Percentiles rank a stretch among this genome's conserved stretches.
Conservation (phyloP, 768 basidiomycete species). For the Mycena metata region DNA sequence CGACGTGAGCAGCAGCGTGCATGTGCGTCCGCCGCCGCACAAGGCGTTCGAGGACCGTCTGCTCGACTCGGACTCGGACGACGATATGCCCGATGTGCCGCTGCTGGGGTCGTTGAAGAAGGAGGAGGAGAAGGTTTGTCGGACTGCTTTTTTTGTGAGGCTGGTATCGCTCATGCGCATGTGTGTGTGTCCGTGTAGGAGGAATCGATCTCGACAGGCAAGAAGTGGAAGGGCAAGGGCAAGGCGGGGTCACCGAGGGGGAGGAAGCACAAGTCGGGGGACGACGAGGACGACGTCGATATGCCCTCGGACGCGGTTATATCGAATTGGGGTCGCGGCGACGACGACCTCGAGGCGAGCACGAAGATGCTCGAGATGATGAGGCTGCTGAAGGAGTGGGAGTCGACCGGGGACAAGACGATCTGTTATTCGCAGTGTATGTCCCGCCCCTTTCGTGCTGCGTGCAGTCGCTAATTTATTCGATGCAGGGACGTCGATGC, state of each 20-base stretch:
- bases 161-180: not conserved
- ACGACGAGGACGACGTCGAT: constrained; percentile 41
- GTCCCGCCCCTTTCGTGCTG: constrained; percentile 34
- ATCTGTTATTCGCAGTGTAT: constrained; percentile 80
- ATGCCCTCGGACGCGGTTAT: constrained; percentile 60
- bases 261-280: constrained; percentile 23
- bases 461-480: not conserved
- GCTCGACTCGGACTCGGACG: constrained; percentile 59
- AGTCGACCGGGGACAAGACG: constrained; percentile 73
- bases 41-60: constrained; percentile 45
- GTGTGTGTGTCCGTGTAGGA: constrained; percentile 12
- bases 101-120: constrained; percentile 52
- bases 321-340: constrained; percentile 69
- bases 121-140: constrained; percentile 50
- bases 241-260: constrained; percentile 37
- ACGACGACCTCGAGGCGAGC: constrained; percentile 74
- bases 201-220: constrained; percentile 23
- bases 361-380: constrained; percentile 77
- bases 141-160: too few species aligned
- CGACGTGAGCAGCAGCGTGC: constrained; percentile 43
- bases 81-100: constrained; percentile 64
- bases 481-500: constrained; percentile 77
- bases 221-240: constrained; percentile 42
- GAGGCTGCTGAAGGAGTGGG: constrained; percentile 70
- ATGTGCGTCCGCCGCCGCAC: constrained; percentile 46